Base-by-base conservation (phyloP, 768 basidiomycete species). In the Gautieria morchelliformis region DNA sequence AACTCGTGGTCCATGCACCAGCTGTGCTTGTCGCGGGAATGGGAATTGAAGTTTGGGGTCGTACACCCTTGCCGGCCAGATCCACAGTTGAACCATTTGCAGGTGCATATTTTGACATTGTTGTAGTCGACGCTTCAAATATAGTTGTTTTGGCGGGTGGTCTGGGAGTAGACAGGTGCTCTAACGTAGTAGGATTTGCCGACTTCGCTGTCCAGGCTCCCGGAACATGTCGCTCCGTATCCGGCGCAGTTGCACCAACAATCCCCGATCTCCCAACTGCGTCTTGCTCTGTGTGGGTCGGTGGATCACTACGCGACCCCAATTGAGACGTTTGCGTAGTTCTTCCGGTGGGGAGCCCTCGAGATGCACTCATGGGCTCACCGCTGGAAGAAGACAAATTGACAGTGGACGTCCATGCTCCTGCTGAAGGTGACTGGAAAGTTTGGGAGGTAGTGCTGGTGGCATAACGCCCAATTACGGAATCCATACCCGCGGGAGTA, bases 1-100 rank as follows among this genome's bases (percentile, higher is more conserved):
- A n/a, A 17, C 40, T 47, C 30, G 56, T 50, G 20, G 42, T 57
- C 56, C 56, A 57, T 3, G 56, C 44, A 6, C 56, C 56, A 48
- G 56, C 45, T 32, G 56, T 49, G 10, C 12, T 14, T 19, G 56
- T 53, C 37, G 52, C 33, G 15, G 27, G 33, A 24, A 42, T 4
- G 14, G 52, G 22, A 19, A 15, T 24, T 24, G 33, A 11, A 17
- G 22, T 11, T 11, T 27, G 15, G 33, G 19, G 24, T 24, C 40
- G 45, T 44, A 22, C 8, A 30, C 33, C 27, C 22, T 37, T 32
- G 27, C 42, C 39, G 10, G 32, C 19, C 17, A 39, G 24, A 4
- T 42, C 53, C 12, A 24, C 30, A 7, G 35, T 20, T 10, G 37
- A 15, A 12, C 24, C 7, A 37, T 12, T 40, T 7, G 37, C 35